Conservation (phyloP, 2,329 filamentous ascomycete species). For the Aspergillus luchuensis region DNA sequence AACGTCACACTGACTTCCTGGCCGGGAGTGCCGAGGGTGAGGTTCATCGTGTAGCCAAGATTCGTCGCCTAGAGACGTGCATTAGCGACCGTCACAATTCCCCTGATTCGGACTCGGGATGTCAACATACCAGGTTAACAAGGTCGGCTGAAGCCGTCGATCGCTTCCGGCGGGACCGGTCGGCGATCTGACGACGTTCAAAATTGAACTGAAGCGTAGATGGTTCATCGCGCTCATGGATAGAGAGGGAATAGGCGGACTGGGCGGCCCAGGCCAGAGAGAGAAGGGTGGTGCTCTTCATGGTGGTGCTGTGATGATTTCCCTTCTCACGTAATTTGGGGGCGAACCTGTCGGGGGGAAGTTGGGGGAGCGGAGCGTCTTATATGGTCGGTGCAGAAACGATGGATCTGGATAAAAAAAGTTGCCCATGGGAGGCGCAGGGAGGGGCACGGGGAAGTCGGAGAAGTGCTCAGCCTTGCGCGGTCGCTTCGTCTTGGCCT, state of each 20-base stretch:
- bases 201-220: conserved; percentile 14
- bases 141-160: conserved; percentile 10
- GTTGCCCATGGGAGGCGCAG: too few relatives aligned
- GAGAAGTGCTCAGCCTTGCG: too few relatives aligned
- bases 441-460: too few relatives aligned
- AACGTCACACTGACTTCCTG: conserved; percentile 57
- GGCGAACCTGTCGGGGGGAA: background rate
- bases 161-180: conserved; percentile 10
- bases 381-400: too few relatives aligned
- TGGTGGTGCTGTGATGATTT: background rate
- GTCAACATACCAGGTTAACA: background rate
- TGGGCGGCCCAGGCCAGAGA: conserved; percentile 6
- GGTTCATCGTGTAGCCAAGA: conserved; percentile 37
- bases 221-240: conserved; percentile 17
- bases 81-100: background rate
- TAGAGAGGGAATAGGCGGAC: conserved; percentile 5
- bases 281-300: conserved; percentile 11
- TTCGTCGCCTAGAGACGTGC: background rate
- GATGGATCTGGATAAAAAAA: too few relatives aligned
- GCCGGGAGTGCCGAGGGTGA: conserved; percentile 56
- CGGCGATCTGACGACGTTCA: conserved; percentile 7
- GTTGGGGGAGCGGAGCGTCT: too few relatives aligned
- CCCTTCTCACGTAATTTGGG: background rate
- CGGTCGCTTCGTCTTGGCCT: too few relatives aligned
- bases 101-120: background rate